phyloP scores from a whole-genome alignment of 192 early-diverging fungal species.

The Coemansia sp. region DNA sequence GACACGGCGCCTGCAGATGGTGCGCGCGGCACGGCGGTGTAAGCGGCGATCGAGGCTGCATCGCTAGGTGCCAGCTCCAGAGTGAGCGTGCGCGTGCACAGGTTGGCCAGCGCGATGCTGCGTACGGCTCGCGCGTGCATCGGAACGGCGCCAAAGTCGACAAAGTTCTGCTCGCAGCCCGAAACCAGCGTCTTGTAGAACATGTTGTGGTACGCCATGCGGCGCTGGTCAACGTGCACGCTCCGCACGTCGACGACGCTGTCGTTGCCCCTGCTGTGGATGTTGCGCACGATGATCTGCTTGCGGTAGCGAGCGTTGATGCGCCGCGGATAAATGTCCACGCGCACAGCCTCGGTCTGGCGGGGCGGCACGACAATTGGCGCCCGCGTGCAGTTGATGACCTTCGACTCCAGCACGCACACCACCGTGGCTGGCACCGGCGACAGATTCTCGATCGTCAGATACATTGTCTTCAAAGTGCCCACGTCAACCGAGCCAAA shows the following conservation, averaged over 20 bases:
- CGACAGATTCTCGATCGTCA: constrained; percentile 81
- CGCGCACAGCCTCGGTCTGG: constrained; percentile 71
- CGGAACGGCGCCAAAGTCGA: constrained; percentile 90
- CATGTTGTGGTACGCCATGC: constrained; percentile 95
- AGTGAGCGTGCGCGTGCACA: constrained; percentile 54
- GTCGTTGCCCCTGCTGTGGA: constrained; percentile 84
- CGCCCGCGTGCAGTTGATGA: constrained; percentile 77
- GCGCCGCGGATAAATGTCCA: constrained; percentile 96
- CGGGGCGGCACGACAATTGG: constrained; percentile 68
- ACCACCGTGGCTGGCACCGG: constrained; percentile 81
- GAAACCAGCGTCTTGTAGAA: constrained; percentile 86
- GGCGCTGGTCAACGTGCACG: constrained; percentile 92
- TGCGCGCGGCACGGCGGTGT: constrained; percentile 15
- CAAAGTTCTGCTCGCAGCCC: constrained; percentile 82
- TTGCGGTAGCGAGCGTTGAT: constrained; percentile 98
- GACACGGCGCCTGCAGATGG: too few species aligned
- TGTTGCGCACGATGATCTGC: constrained; percentile 90
- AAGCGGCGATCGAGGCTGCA: constrained; percentile 29
- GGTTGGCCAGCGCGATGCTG: constrained; percentile 81
- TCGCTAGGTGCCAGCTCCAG: constrained; percentile 43
- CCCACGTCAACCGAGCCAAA: constrained; percentile 97
- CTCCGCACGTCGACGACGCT: constrained; percentile 87
- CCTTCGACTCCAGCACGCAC: constrained; percentile 87
- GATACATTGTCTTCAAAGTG: constrained; percentile 79
- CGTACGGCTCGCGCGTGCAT: constrained; percentile 77